phyloP scores from a whole-genome alignment of 495 filamentous ascomycete genomes.

The Trichocladium uniseriatum region DNA sequence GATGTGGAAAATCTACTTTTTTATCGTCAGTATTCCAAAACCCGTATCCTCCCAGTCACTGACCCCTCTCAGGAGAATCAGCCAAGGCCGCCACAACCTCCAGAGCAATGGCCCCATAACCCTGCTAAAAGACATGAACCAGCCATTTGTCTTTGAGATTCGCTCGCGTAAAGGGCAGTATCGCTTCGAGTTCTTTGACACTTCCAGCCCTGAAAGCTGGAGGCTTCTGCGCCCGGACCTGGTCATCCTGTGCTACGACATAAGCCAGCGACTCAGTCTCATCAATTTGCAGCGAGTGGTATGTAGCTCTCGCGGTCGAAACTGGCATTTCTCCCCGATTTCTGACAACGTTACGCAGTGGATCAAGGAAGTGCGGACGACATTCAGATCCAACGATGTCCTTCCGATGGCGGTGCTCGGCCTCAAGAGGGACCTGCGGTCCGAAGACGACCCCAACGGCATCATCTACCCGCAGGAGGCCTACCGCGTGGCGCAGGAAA shows the following conservation, averaged over 20 bases:
- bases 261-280: constrained; percentile 57
- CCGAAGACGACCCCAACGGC: constrained; percentile 51
- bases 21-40: constrained; percentile 57
- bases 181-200: constrained; percentile 72
- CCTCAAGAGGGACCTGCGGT: constrained; percentile 70
- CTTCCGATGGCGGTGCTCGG: constrained; percentile 72
- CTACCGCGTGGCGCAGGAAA: constrained; percentile 66
- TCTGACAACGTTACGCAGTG: constrained; percentile 42
- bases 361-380: constrained; percentile 54
- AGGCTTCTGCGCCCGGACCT: constrained; percentile 61
- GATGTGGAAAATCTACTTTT: constrained; percentile 81
- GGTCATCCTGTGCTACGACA: constrained; percentile 72
- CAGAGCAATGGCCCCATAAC: constrained; percentile 34
- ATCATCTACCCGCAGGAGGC: constrained; percentile 67
- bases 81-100: constrained; percentile 32
- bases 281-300: constrained; percentile 52
- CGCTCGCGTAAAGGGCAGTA: constrained; percentile 51
- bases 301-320: constrained; percentile 21
- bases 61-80: constrained; percentile 37
- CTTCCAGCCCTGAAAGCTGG: constrained; percentile 65
- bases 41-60: not conserved
- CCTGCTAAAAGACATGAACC: constrained; percentile 63
- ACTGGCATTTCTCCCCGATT: not conserved
- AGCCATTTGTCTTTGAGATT: constrained; percentile 77
- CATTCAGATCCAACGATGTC: constrained; percentile 49